These are phyloP conservation scores for Prunella vulgaris DNA, from an alignment of 257 asterid species.

Conservation along the genomic window DNA sequence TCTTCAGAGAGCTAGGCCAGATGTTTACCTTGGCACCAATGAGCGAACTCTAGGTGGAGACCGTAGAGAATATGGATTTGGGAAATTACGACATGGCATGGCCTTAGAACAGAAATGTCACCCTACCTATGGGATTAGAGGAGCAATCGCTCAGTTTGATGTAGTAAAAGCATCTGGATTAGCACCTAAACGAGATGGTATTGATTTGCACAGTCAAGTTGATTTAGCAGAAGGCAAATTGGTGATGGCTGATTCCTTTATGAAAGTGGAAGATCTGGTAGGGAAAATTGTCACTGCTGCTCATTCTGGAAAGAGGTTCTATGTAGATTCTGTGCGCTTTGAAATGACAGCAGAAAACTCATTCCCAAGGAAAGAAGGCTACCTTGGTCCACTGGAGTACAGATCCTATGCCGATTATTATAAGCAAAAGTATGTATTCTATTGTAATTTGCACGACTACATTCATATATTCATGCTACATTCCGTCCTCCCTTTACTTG, in stretches of 20 bases:
- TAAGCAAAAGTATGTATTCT: slow-evolving; percentile 76
- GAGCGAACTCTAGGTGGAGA: slow-evolving; percentile 96
- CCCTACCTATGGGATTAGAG: slow-evolving; percentile 97
- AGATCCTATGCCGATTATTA: slow-evolving; percentile 95
- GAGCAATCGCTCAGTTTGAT: slow-evolving; percentile 92
- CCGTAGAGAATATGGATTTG: slow-evolving; percentile 91
- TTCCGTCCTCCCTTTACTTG: slow-evolving; percentile 9
- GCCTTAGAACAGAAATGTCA: slow-evolving; percentile 74
- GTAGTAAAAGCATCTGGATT: slow-evolving; percentile 94
- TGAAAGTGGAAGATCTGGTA: slow-evolving; percentile 54
- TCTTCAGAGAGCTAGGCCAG: slow-evolving; percentile 98
- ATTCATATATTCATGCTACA: neutral
- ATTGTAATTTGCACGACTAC: slow-evolving; percentile 14
- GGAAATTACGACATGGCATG: slow-evolving; percentile 84
- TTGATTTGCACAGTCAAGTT: slow-evolving; percentile 35
- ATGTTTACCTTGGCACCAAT: slow-evolving; percentile 94
- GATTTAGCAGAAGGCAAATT: slow-evolving; percentile 45
- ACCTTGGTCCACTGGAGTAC: slow-evolving; percentile 97
- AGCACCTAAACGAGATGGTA: slow-evolving; percentile 54
- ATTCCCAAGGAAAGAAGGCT: slow-evolving; percentile 98
- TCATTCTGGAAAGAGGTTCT: slow-evolving; percentile 98
- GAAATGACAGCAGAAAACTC: slow-evolving; percentile 97
- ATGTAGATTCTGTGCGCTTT: slow-evolving; percentile 83
- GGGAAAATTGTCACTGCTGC: slow-evolving; percentile 96
- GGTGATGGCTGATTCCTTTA: slow-evolving; percentile 79